These are phyloP conservation scores for Zychaea mexicana DNA, from an alignment of 371 early-diverging fungal species.

Conservation along the genomic window DNA sequence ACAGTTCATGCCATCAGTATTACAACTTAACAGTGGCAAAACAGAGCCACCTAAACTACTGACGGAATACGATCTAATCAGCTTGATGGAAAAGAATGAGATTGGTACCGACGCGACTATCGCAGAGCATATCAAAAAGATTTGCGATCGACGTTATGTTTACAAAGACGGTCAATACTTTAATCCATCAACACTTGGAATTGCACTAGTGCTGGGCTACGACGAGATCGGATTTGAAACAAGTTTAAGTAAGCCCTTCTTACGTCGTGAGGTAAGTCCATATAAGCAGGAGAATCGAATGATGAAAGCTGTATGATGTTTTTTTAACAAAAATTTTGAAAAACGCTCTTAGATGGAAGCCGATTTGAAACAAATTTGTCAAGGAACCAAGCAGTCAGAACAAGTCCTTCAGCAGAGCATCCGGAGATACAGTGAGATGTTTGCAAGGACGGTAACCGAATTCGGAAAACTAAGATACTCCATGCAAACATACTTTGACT, in stretches of 20 bases:
- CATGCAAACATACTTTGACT: conserved; percentile 41
- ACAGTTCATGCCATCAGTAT: conserved; percentile 65
- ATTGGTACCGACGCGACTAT: conserved; percentile 99
- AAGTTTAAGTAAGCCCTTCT: conserved; percentile 83
- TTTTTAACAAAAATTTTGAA: neutral
- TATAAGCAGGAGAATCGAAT: too few species aligned
- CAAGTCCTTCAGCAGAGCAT: conserved; percentile 65
- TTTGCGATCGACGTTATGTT: conserved; percentile 91
- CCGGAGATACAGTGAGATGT: conserved; percentile 68
- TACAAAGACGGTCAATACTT: conserved; percentile 71
- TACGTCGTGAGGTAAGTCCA: conserved; percentile 72
- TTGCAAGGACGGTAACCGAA: conserved; percentile 43
- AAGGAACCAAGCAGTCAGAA: conserved; percentile 57
- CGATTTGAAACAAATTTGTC: conserved; percentile 68
- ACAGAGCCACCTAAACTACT: conserved; percentile 88
- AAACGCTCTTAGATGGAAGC: conserved; percentile 12
- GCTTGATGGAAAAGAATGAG: conserved; percentile 96
- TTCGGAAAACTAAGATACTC: conserved; percentile 47
- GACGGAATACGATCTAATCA: conserved; percentile 95
- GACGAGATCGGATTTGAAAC: conserved; percentile 83
- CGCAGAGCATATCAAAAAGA: conserved; percentile 98
- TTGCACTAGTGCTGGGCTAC: conserved; percentile 93
- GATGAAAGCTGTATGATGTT: neutral
- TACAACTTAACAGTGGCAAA: conserved; percentile 68
- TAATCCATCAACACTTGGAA: conserved; percentile 89